Conservation (phyloP, 371 early-diverging fungal species). For the Mucor saturninus region DNA sequence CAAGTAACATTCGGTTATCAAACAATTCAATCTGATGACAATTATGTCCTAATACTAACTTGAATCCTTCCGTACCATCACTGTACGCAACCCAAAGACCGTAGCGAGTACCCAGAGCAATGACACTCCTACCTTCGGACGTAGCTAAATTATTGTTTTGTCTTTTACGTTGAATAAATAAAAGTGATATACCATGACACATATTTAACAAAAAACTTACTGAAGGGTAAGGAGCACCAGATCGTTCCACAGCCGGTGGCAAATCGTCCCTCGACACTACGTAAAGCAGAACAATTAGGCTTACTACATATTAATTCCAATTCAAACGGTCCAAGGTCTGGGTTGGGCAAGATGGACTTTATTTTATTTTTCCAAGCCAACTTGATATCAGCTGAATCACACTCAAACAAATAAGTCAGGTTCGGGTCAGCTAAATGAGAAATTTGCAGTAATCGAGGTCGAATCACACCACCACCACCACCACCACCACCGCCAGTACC, state of each 20-base stretch:
- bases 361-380: constrained; percentile 19
- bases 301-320: constrained; percentile 2
- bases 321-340: constrained; percentile 14
- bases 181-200: not conserved
- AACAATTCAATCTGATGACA: constrained; percentile 25
- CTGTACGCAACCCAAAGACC: constrained; percentile 22
- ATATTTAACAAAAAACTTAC: constrained; percentile 9
- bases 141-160: constrained; percentile 2
- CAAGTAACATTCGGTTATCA: constrained; percentile 15
- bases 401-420: constrained; percentile 19
- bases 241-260: constrained; percentile 23
- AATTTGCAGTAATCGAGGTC: constrained; percentile 14
- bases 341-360: constrained; percentile 11
- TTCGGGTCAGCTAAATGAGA: constrained; percentile 19
- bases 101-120: constrained; percentile 22
- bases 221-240: constrained; percentile 25
- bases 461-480: not conserved
- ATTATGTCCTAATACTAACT: constrained; percentile 11
- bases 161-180: not conserved
- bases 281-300: constrained; percentile 8
- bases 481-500: not conserved
- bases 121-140: constrained; percentile 14
- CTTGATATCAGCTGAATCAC: constrained; percentile 9
- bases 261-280: constrained; percentile 15
- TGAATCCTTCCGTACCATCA: constrained; percentile 15